phyloP scores from a whole-genome alignment of 441 rosid species.

The Geranium incanum region DNA sequence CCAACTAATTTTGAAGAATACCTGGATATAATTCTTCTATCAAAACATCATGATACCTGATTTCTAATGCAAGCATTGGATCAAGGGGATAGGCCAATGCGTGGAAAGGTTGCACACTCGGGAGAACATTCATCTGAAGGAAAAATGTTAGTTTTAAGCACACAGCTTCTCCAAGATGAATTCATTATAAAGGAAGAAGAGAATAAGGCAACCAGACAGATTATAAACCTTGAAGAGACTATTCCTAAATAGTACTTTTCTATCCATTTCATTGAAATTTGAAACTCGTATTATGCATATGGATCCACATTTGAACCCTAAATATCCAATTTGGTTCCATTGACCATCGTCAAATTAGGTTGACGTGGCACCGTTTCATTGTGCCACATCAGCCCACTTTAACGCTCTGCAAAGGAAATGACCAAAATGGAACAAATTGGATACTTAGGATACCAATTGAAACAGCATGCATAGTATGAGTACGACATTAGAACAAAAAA shows the following conservation, averaged over 20 bases:
- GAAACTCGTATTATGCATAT: no score
- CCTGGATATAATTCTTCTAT: not conserved
- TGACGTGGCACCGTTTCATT: no score
- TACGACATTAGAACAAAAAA: not conserved
- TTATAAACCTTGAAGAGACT: not conserved
- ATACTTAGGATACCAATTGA: not conserved
- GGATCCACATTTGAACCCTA: no score
- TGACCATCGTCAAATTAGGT: constrained; percentile 6
- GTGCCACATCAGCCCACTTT: no score
- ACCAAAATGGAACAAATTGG: no score
- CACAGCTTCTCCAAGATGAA: not conserved
- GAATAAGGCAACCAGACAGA: not conserved
- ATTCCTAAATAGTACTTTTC: no score
- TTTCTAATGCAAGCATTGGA: constrained; percentile 89
- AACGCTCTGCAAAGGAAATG: no score
- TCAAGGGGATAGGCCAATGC: constrained; percentile 97
- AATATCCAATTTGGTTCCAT: not conserved
- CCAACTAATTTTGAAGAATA: not conserved
- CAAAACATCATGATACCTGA: constrained; percentile 43
- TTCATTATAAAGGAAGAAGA: not conserved
- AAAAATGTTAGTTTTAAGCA: not conserved
- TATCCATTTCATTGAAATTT: no score
- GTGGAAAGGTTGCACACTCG: constrained; percentile 99
- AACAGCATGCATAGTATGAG: not conserved
- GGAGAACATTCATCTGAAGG: constrained; percentile 77